These are phyloP conservation scores for Brassica rapa DNA, from an alignment of 345 rosid genomes.

Conservation along the genomic window DNA sequence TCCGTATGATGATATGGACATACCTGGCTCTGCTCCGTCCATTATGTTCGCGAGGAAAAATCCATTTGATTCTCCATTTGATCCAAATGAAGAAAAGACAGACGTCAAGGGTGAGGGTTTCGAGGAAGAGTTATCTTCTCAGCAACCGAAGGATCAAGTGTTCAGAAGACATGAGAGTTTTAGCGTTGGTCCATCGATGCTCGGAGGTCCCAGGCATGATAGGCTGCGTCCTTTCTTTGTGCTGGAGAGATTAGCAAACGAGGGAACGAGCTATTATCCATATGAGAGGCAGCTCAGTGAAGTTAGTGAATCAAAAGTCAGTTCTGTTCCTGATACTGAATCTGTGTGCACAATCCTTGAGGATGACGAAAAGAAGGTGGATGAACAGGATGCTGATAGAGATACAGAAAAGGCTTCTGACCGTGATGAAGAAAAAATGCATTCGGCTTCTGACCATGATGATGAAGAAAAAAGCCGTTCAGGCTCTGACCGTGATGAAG, in stretches of 20 bases:
- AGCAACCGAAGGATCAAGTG: conserved; percentile 56
- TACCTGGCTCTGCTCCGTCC: conserved; percentile 97
- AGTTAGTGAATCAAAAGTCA: conserved; percentile 75
- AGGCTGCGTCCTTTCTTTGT: conserved; percentile 80
- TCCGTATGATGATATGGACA: conserved; percentile 55
- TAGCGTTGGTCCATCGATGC: conserved; percentile 61
- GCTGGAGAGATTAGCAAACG: conserved; percentile 64
- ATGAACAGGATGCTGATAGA: conserved; percentile 50
- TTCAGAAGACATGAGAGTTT: conserved; percentile 91
- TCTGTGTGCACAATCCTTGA: conserved; percentile 62
- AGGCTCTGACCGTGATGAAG: conserved; percentile 54
- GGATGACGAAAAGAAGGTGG: conserved; percentile 62
- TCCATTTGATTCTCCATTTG: conserved; percentile 91
- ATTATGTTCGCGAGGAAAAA: conserved; percentile 63
- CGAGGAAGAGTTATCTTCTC: conserved; percentile 60
- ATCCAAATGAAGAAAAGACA: conserved; percentile 79
- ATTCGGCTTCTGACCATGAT: conserved; percentile 51
- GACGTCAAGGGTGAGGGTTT: conserved; percentile 76
- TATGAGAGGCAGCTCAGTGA: conserved; percentile 83
- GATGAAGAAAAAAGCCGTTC: conserved; percentile 60
- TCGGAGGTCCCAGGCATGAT: conserved; percentile 62
- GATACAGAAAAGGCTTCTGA: conserved; percentile 54
- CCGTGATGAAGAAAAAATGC: conserved; percentile 57
- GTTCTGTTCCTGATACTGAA: conserved; percentile 85
- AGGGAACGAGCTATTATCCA: conserved; percentile 59